phyloP scores from a whole-genome alignment of 371 early-diverging fungal species.

The Amoeboaphelidium protococcarum region DNA sequence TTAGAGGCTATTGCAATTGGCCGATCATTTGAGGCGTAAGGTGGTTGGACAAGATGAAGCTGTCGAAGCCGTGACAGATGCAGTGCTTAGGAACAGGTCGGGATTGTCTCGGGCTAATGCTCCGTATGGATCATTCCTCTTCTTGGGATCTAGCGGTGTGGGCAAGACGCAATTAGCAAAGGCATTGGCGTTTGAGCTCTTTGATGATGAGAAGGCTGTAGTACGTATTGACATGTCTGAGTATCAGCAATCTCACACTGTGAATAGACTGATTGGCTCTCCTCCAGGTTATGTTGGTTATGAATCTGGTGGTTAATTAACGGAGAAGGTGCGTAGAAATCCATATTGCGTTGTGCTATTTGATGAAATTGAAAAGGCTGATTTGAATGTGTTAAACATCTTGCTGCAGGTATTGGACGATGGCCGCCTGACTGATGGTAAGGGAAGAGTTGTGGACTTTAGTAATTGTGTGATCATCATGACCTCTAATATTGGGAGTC shows the following conservation, averaged over 20 bases:
- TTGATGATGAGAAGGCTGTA: constrained; percentile 46
- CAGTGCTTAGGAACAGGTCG: constrained; percentile 38
- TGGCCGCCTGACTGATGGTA: constrained; percentile 49
- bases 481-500: constrained; percentile 48
- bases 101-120: constrained; percentile 31
- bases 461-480: constrained; percentile 52
- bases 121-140: constrained; percentile 33
- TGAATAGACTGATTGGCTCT: constrained; percentile 47
- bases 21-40: constrained; percentile 23
- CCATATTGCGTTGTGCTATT: constrained; percentile 53
- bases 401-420: constrained; percentile 62
- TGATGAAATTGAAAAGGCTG: constrained; percentile 66
- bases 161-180: constrained; percentile 69
- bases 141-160: constrained; percentile 59
- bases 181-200: constrained; percentile 39
- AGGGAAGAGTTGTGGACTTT: constrained; percentile 45
- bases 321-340: constrained; percentile 40
- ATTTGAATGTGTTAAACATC: constrained; percentile 45
- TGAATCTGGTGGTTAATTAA: constrained; percentile 51
- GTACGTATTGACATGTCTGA: constrained; percentile 59
- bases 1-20: constrained; percentile 33
- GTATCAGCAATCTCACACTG: constrained; percentile 44
- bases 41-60: constrained; percentile 56
- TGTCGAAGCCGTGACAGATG: constrained; percentile 35
- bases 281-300: constrained; percentile 50